A percentile compares a stretch with the other conserved stretches of the same genome.
phyloP scores from a whole-genome alignment of 305 asterid species.

The Plantago rigida region DNA sequence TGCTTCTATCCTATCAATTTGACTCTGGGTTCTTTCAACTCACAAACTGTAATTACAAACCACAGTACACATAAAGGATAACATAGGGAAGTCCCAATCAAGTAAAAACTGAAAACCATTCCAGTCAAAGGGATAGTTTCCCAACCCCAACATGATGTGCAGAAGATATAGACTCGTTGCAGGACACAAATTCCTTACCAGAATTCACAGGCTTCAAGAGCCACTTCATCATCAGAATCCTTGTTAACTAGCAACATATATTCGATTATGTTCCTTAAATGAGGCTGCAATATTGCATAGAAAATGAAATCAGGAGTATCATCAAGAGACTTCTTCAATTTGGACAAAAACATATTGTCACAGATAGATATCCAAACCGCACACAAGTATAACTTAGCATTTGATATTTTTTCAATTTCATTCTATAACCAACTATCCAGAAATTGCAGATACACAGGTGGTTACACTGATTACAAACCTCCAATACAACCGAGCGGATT shows the following conservation, averaged over 20 bases:
- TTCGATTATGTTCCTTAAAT: slow-evolving; percentile 72
- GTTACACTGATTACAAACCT: slow-evolving; percentile 38
- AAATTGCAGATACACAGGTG: background rate
- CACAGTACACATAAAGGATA: too few species aligned
- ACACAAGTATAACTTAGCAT: slow-evolving; percentile 12
- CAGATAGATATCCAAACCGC: slow-evolving; percentile 15
- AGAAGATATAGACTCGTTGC: slow-evolving; percentile 5
- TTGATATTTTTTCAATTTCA: background rate
- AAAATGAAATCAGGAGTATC: slow-evolving; percentile 29
- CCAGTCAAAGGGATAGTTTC: background rate
- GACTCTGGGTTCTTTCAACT: too few species aligned
- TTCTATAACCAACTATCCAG: background rate
- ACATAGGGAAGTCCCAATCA: too few species aligned
- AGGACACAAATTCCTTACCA: slow-evolving; percentile 41
- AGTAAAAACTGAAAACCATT: too few species aligned
- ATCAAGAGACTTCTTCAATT: slow-evolving; percentile 2
- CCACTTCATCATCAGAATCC: slow-evolving; percentile 89
- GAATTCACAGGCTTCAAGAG: slow-evolving; percentile 98
- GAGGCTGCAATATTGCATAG: slow-evolving; percentile 56
- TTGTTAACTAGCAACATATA: slow-evolving; percentile 84
- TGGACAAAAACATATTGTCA: slow-evolving; percentile 2
- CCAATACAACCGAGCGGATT: slow-evolving; percentile 67
- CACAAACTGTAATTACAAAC: too few species aligned
- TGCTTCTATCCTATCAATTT: too few species aligned
- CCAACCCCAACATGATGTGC: slow-evolving; percentile 1